Base-by-base conservation (phyloP, 352 stramenopile species). In the Peronospora tabacina region DNA sequence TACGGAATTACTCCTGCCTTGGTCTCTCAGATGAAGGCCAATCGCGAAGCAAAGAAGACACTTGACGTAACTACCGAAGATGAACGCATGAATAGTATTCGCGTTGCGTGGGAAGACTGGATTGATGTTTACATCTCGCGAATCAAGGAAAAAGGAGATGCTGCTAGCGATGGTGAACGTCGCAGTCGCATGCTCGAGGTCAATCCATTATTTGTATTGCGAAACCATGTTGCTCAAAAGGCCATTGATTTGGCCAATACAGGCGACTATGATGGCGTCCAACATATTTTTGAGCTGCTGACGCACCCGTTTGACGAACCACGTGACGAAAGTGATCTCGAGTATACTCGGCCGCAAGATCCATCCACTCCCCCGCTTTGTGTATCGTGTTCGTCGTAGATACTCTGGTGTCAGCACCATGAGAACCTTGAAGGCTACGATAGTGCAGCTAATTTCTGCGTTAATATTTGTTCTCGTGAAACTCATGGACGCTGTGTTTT, bases 201-300 rank as follows among this genome's bases (percentile, higher is more conserved):
- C 5, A 96, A 96, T 49, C 85, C 87, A 0, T 60, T 83, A 49
- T 95, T 86, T 48, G 73, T 95, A 7, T 57, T 95, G 17, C 82
- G 87, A 34, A 96, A 96, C 61, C 85, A 94, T 44, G 78, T 94
- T n/a, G 82, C 77, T 28, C 88, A 97, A 64, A 70, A 68, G 35
- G 83, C 82, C 9, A 96, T 97, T 17, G 79, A 94, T 15, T 70
- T 70, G 17, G 88, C 87, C 0, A 58, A 79, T 13, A 65, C 70
- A 19, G 79, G 84, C 4, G 71, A 95, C 38, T 85, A 79, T 47
- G 56, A 72, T 7, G 44, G 58, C 13, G 78, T 95, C 15, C 57
- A 75, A 28, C 73, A 82, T 41, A 83, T 93, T 49, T 68, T 91
- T 19, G 37, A 83, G n/a, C 44, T 93, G 12, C 28, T 93, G 26